Evolutionary conservation across 2,329 filamentous ascomycete genomes (phyloP).

Genomic region (Lojkania enalia): DNA sequence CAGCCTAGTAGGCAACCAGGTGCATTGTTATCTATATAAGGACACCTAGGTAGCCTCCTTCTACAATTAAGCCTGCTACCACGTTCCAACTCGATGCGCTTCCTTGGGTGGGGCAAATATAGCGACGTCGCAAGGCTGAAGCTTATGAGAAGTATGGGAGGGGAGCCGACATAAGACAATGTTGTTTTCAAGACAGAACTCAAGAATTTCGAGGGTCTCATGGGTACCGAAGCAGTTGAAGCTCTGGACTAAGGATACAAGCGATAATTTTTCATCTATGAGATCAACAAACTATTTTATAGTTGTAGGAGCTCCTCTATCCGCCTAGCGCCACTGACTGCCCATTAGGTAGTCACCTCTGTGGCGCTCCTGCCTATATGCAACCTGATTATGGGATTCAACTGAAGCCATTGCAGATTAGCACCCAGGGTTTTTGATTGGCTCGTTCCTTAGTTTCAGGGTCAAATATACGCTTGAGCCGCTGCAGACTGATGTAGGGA

Average conservation of each 20-base stretch:
- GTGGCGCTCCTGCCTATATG: too few relatives aligned
- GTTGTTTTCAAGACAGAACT: not conserved
- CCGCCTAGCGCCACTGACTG: too few relatives aligned
- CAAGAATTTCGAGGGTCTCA: not conserved
- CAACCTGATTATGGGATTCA: too few relatives aligned
- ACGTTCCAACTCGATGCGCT: not conserved
- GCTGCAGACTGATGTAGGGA: constrained; percentile 31
- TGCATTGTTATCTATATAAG: too few relatives aligned
- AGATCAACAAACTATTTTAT: too few relatives aligned
- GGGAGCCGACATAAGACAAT: not conserved
- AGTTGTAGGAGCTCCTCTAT: too few relatives aligned
- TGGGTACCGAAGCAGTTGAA: constrained; percentile 1
- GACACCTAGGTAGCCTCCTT: not conserved
- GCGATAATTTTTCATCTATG: too few relatives aligned
- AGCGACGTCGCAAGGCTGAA: not conserved
- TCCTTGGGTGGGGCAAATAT: not conserved
- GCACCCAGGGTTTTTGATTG: constrained; percentile 29
- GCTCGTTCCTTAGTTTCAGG: constrained; percentile 33
- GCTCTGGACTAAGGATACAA: constrained; percentile 37
- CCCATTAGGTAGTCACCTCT: too few relatives aligned
- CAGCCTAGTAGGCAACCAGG: not conserved
- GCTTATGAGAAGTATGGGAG: constrained; percentile 1
- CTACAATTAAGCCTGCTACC: not conserved
- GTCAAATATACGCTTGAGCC: constrained; percentile 39
- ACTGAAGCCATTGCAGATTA: constrained; percentile 27